Percentiles rank a stretch among this genome's conserved stretches.
Conservation (phyloP, 768 basidiomycete genomes). For the Thelephora ganbajun region DNA sequence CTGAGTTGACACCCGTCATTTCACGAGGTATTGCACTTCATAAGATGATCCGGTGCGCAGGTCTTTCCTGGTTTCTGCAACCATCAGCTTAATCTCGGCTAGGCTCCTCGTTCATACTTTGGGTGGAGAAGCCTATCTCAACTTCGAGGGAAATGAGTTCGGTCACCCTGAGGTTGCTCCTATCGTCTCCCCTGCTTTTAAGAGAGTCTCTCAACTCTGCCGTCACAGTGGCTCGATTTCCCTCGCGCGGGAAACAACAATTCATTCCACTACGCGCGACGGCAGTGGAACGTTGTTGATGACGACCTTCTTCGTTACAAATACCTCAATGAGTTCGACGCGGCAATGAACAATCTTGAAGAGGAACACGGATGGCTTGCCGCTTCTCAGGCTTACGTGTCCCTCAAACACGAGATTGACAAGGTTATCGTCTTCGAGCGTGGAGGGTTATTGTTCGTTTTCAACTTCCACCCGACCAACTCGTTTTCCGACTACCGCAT, state of each 20-base stretch:
- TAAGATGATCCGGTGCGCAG: conserved; percentile 85
- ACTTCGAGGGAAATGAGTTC: conserved; percentile 97
- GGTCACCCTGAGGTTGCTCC: conserved; percentile 83
- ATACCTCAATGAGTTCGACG: conserved; percentile 90
- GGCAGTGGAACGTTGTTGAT: conserved; percentile 94
- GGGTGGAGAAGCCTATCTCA: conserved; percentile 95
- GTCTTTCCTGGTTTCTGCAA: not conserved
- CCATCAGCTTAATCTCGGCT: conserved; percentile 2
- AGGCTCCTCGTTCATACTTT: conserved; percentile 85
- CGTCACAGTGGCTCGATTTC: conserved; percentile 90
- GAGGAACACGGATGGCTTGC: conserved; percentile 75
- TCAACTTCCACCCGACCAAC: conserved; percentile 90
- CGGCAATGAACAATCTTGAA: conserved; percentile 80
- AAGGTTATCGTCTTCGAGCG: conserved; percentile 93
- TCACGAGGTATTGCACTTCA: conserved; percentile 85
- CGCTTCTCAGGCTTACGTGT: conserved; percentile 78
- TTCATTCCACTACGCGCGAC: conserved; percentile 93
- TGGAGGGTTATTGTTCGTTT: conserved; percentile 85
- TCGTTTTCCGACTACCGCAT: conserved; percentile 92
- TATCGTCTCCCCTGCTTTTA: not conserved
- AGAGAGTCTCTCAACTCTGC: not conserved
- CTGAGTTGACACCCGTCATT: conserved; percentile 71
- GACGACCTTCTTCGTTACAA: conserved; percentile 78
- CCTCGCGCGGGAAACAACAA: conserved; percentile 91
- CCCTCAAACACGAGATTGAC: conserved; percentile 86